These are phyloP conservation scores for Fraxinus albicans DNA, from an alignment of 305 asterid genomes.

Conservation along the genomic window DNA sequence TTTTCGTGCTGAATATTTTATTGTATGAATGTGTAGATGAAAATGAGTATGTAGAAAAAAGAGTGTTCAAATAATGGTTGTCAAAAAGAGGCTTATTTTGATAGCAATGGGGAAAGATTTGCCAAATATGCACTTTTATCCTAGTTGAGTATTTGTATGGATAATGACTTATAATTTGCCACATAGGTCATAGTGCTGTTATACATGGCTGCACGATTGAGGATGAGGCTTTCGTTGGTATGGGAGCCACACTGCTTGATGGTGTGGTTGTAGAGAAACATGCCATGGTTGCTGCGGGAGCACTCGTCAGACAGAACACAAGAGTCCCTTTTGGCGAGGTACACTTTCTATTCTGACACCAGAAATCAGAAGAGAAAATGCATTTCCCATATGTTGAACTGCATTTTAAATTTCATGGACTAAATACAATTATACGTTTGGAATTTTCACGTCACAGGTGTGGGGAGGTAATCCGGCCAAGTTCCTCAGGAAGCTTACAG, in stretches of 20 bases:
- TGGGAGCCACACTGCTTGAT: conserved; percentile 90
- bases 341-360: conserved; percentile 8
- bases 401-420: not conserved
- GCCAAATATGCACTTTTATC: conserved; percentile 11
- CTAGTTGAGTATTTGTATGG: not conserved
- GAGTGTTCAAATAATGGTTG: too few relatives aligned
- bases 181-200: conserved; percentile 85
- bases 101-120: not conserved
- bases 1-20: too few relatives aligned
- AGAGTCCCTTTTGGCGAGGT: conserved; percentile 84
- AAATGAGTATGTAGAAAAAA: too few relatives aligned
- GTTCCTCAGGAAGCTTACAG: conserved; percentile 49
- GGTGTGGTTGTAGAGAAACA: conserved; percentile 86
- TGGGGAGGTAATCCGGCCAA: conserved; percentile 68
- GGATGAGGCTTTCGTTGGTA: conserved; percentile 89
- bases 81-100: not conserved
- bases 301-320: conserved; percentile 83
- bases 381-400: not conserved
- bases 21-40: too few relatives aligned
- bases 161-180: conserved; percentile 10
- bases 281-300: conserved; percentile 94
- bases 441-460: conserved; percentile 27
- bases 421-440: not conserved
- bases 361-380: not conserved
- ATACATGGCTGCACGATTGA: conserved; percentile 84